Evolutionary conservation across 805 yeast species (phyloP).

Genomic region (Starmerella sirachaensis): DNA sequence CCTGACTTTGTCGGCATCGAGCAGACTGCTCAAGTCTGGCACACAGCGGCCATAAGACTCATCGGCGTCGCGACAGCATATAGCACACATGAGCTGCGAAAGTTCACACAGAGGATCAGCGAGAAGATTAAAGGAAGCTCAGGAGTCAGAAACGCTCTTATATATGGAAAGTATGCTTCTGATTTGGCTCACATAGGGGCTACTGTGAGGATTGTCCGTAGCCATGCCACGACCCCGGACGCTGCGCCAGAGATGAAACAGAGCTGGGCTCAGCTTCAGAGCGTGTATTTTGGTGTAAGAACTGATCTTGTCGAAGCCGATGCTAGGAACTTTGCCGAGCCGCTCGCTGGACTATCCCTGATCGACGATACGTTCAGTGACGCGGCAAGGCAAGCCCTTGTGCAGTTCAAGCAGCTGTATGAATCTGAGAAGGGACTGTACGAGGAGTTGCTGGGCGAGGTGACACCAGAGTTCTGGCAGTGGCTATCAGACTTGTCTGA

Average conservation of each 20-base stretch:
- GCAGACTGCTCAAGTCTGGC: constrained; percentile 55
- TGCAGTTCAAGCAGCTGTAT: constrained; percentile 57
- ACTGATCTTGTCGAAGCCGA: constrained; percentile 4
- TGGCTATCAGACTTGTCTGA: constrained; percentile 61
- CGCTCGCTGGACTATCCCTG: constrained; percentile 23
- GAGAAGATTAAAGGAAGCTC: constrained; percentile 4
- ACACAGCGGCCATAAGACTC: constrained; percentile 74
- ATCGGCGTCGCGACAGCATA: constrained; percentile 63
- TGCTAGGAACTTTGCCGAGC: constrained; percentile 9
- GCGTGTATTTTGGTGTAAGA: constrained; percentile 13
- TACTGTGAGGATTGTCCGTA: constrained; percentile 6
- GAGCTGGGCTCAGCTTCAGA: constrained; percentile 10
- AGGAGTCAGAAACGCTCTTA: constrained; percentile 16
- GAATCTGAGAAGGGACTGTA: constrained; percentile 41
- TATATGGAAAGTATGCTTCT: constrained; percentile 18
- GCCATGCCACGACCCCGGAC: constrained; percentile 4
- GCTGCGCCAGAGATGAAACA: neutral
- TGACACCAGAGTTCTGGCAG: constrained; percentile 33
- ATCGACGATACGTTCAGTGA: constrained; percentile 12
- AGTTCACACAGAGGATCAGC: constrained; percentile 5
- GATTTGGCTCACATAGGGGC: constrained; percentile 15
- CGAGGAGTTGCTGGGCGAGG: constrained; percentile 37
- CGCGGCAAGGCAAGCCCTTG: constrained; percentile 39
- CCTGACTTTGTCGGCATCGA: constrained; percentile 59
- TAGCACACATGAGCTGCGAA: constrained; percentile 33